Conservation (phyloP, 2,329 filamentous ascomycete species). For the Aspergillus thermomutatus region DNA sequence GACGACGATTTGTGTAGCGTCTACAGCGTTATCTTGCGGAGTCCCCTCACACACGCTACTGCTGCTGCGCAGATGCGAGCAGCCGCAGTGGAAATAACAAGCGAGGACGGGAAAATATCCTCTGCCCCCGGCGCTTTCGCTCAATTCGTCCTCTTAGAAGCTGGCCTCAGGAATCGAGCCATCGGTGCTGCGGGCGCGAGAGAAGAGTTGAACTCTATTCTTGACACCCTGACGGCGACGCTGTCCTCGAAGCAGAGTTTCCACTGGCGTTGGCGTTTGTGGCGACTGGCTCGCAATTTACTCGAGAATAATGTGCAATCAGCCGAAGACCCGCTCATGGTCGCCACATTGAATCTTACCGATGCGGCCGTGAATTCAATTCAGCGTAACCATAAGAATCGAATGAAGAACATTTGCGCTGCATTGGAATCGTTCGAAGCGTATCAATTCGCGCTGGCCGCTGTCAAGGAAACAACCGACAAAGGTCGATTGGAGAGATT, state of each 20-base stretch:
- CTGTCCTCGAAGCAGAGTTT: slow-evolving; percentile 29
- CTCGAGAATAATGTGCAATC: slow-evolving; percentile 27
- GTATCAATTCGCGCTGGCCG: slow-evolving; percentile 31
- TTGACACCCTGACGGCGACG: slow-evolving; percentile 26
- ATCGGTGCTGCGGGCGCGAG: slow-evolving; percentile 21
- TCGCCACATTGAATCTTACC: slow-evolving; percentile 21
- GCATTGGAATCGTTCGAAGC: slow-evolving; percentile 38
- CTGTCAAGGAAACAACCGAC: slow-evolving; percentile 19
- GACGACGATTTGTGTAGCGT: slow-evolving; percentile 41
- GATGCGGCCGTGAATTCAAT: slow-evolving; percentile 28
- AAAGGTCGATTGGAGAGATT: slow-evolving; percentile 24
- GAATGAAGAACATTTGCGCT: slow-evolving; percentile 20
- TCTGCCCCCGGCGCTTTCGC: slow-evolving; percentile 30
- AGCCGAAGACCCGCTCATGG: slow-evolving; percentile 16
- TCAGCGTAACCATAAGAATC: slow-evolving; percentile 27
- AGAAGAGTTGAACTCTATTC: slow-evolving; percentile 20
- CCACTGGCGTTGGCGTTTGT: slow-evolving; percentile 42
- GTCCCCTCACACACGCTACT: slow-evolving; percentile 27
- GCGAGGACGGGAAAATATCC: slow-evolving; percentile 26
- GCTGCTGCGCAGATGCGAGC: slow-evolving; percentile 29
- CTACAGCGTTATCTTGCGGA: slow-evolving; percentile 34
- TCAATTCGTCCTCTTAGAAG: slow-evolving; percentile 35
- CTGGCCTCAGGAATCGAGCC: slow-evolving; percentile 27
- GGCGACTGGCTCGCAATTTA: slow-evolving; percentile 35
- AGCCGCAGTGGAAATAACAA: slow-evolving; percentile 26